phyloP scores from a whole-genome alignment of 2,329 filamentous ascomycete species.

The Penicillium italicum region DNA sequence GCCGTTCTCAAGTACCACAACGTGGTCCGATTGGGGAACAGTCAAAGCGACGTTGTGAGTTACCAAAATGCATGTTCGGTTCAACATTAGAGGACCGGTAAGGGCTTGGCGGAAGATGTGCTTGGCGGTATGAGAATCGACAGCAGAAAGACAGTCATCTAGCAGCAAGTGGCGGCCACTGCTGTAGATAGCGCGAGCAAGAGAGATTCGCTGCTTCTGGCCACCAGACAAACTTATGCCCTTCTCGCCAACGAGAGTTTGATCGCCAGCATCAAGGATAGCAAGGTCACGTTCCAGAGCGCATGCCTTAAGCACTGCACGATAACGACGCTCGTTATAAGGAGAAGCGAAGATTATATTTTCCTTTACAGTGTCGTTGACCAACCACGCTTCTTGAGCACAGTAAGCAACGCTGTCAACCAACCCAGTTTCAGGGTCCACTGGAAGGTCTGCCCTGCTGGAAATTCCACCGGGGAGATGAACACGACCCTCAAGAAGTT shows the following conservation, averaged over 20 bases:
- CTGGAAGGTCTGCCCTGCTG: slow-evolving; percentile 71
- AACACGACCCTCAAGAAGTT: slow-evolving; percentile 71
- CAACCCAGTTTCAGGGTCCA: slow-evolving; percentile 77
- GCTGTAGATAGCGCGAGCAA: slow-evolving; percentile 96
- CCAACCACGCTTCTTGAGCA: slow-evolving; percentile 93
- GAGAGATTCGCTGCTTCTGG: slow-evolving; percentile 94
- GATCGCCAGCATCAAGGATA: slow-evolving; percentile 86
- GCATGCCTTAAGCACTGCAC: slow-evolving; percentile 83
- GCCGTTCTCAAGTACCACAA: slow-evolving; percentile 85
- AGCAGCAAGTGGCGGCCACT: slow-evolving; percentile 86
- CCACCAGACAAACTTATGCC: slow-evolving; percentile 94
- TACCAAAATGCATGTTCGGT: slow-evolving; percentile 88
- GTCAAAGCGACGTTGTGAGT: slow-evolving; percentile 93
- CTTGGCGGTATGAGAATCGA: slow-evolving; percentile 95
- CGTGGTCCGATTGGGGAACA: slow-evolving; percentile 72
- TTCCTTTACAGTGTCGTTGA: slow-evolving; percentile 91
- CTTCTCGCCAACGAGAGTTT: slow-evolving; percentile 94
- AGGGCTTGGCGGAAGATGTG: slow-evolving; percentile 97
- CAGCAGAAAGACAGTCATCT: slow-evolving; percentile 92
- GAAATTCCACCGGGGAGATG: slow-evolving; percentile 81
- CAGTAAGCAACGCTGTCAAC: slow-evolving; percentile 94
- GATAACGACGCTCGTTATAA: slow-evolving; percentile 77
- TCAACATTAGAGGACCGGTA: slow-evolving; percentile 79
- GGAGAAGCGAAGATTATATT: slow-evolving; percentile 89
- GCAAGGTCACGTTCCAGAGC: slow-evolving; percentile 86